Evolutionary conservation across 2,329 filamentous ascomycete genomes (phyloP).

Genomic region (Xylariomycetidae sp.): DNA sequence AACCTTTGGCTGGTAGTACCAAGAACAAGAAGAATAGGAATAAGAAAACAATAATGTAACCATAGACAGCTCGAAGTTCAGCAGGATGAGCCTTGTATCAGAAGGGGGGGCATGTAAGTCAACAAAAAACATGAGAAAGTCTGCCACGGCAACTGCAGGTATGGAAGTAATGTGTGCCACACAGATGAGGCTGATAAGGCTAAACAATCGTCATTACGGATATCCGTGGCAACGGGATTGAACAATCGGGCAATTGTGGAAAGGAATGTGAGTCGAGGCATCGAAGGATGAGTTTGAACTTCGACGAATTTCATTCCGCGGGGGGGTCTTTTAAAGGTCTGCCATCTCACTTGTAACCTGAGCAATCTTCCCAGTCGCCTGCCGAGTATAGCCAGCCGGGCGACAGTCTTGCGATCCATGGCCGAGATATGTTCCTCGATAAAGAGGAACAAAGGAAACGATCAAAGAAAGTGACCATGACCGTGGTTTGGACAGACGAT

Average conservation of each 20-base stretch:
- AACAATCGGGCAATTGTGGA: slow-evolving; percentile 13
- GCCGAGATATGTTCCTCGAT: neutral
- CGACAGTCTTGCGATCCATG: neutral
- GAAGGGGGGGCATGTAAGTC: slow-evolving; percentile 20
- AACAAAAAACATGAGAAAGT: slow-evolving; percentile 25
- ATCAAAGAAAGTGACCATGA: neutral
- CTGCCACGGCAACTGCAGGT: slow-evolving; percentile 27
- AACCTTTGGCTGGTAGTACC: neutral
- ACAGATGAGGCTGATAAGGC: slow-evolving; percentile 19
- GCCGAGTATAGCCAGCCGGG: neutral
- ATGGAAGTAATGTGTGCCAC: slow-evolving; percentile 22
- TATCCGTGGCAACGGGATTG: slow-evolving; percentile 20
- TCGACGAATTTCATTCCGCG: slow-evolving; percentile 1
- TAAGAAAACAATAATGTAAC: slow-evolving; percentile 8
- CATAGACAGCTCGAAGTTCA: slow-evolving; percentile 11
- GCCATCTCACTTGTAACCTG: slow-evolving; percentile 1
- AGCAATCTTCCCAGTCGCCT: neutral
- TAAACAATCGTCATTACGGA: slow-evolving; percentile 20
- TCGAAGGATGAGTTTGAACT: slow-evolving; percentile 14
- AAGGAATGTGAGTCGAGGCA: slow-evolving; percentile 26
- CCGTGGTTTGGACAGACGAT: neutral
- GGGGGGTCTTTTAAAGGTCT: slow-evolving; percentile 8
- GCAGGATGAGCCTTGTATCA: slow-evolving; percentile 18
- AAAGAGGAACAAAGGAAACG: neutral
- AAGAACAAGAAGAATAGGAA: neutral